A percentile compares a stretch with the other conserved stretches of the same genome.
phyloP scores from a whole-genome alignment of 2,329 filamentous ascomycete genomes.

The Trichoderma sp. region DNA sequence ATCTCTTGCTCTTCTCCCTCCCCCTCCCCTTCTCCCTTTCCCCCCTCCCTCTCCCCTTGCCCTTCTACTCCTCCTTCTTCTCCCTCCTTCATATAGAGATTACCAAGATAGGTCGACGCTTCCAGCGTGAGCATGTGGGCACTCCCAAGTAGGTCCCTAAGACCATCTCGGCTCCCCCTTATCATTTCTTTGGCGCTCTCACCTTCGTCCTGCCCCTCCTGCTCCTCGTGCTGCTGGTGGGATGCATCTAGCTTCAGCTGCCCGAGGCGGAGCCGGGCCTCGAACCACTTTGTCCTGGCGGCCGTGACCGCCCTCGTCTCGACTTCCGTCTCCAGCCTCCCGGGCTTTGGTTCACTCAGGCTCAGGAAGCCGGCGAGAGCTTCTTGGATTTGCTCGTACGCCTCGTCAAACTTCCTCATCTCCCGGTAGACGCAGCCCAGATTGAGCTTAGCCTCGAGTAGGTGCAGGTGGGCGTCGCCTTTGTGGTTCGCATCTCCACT shows the following conservation, averaged over 20 bases:
- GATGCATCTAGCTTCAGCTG: neutral
- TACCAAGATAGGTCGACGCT: neutral
- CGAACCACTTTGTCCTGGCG: neutral
- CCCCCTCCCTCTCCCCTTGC: neutral
- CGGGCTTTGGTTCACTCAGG: neutral
- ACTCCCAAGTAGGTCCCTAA: neutral
- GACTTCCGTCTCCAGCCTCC: neutral
- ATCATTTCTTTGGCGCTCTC: neutral
- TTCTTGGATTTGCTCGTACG: neutral
- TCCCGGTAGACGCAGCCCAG: neutral
- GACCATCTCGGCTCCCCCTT: neutral
- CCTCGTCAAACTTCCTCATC: neutral
- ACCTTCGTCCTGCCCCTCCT: neutral
- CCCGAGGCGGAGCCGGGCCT: neutral
- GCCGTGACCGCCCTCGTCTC: neutral
- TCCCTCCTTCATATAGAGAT: neutral
- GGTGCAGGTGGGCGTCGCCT: neutral
- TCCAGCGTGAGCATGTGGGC: neutral
- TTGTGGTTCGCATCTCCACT: neutral
- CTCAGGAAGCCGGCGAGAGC: neutral
- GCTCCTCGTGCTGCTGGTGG: neutral
- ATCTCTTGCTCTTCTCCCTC: neutral
- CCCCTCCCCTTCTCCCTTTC: neutral
- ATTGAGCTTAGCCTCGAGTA: neutral
- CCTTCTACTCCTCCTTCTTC: neutral